A percentile compares a stretch with the other conserved stretches of the same genome.
Evolutionary conservation across 768 basidiomycete species (phyloP).

Genomic region (Mycena rosella): DNA sequence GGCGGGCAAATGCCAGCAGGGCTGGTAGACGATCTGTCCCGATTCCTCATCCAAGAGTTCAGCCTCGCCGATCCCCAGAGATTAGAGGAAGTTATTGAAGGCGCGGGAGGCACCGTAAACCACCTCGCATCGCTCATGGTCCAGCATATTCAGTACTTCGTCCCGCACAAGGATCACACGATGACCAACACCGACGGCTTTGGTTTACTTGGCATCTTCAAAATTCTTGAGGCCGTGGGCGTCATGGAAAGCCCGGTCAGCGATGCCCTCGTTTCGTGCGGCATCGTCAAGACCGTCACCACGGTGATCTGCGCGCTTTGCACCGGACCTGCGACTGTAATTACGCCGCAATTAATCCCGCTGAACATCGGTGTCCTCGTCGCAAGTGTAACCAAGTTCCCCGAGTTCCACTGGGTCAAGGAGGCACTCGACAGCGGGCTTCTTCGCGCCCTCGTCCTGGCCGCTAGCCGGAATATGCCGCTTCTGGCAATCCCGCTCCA

Average conservation of each 20-base stretch:
- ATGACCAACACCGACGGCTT: not conserved
- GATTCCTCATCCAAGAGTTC: not conserved
- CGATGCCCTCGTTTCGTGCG: not conserved
- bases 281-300: not conserved
- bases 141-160: conserved; percentile 4
- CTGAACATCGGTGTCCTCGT: not conserved
- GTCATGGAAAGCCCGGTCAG: conserved; percentile 2
- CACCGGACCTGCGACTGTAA: not conserved
- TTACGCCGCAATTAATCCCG: conserved; percentile 17
- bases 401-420: not conserved
- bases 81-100: conserved; percentile 8
- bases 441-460: conserved; percentile 15
- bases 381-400: not conserved
- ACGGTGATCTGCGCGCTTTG: conserved; percentile 1
- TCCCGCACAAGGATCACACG: conserved; percentile 1
- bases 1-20: not conserved
- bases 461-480: conserved; percentile 7
- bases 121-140: conserved; percentile 18
- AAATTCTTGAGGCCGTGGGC: not conserved
- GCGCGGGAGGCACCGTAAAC: conserved; percentile 4
- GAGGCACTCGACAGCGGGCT: conserved; percentile 18
- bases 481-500: not conserved
- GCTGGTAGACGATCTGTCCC: conserved; percentile 1
- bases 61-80: not conserved
- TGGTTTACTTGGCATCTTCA: conserved; percentile 1